A percentile compares a stretch with the other conserved stretches of the same genome.
Conservation (phyloP, 345 rosid species). For the Fremontodendron californicum region DNA sequence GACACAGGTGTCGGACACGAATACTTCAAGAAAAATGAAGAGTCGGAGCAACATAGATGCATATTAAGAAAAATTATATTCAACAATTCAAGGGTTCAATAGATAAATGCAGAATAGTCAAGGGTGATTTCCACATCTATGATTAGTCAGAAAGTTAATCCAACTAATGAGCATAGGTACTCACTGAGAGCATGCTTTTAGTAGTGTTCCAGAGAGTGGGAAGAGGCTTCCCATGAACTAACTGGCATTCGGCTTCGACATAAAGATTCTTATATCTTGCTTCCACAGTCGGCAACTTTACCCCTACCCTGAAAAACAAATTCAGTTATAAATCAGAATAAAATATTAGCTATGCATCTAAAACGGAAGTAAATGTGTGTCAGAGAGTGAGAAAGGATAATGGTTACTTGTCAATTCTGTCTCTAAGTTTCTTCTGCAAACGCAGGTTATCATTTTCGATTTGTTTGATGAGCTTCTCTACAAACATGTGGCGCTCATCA, state of each 20-base stretch:
- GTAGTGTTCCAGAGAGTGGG: slow-evolving; percentile 43
- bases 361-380: background rate
- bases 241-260: background rate
- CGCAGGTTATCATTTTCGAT: background rate
- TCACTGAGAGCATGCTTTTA: background rate
- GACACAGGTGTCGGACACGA: too few species aligned
- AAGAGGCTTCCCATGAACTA: slow-evolving; percentile 11
- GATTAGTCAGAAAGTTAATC: background rate
- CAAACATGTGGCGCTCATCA: background rate
- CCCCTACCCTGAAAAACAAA: slow-evolving; percentile 19
- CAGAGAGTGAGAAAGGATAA: background rate
- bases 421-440: background rate
- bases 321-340: background rate
- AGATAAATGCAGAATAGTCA: too few species aligned
- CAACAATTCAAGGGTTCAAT: too few species aligned
- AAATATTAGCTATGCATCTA: background rate
- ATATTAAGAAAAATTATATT: too few species aligned
- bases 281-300: slow-evolving; percentile 1
- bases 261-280: background rate
- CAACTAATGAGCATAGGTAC: background rate
- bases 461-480: slow-evolving; percentile 1
- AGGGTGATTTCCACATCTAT: background rate
- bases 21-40: too few species aligned
- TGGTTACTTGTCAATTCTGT: background rate
- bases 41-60: too few species aligned